Conservation (phyloP, 192 early-diverging fungal species). For the Chytriomyces hyalinus region DNA sequence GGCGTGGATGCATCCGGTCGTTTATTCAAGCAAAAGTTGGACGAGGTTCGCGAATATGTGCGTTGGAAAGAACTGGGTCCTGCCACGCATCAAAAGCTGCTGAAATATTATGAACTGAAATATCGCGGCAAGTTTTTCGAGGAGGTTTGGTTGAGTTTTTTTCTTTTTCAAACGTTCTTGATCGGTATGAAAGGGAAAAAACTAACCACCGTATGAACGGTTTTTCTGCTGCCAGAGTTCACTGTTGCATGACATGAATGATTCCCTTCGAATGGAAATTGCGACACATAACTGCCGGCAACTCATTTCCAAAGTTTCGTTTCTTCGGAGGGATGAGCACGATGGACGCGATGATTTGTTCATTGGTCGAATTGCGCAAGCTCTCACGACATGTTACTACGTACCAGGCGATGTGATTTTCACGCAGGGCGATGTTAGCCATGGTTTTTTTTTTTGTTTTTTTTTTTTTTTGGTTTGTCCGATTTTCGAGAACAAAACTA, state of each 20-base stretch:
- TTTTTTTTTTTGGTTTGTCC: conserved; percentile 43
- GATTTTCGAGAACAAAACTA: conserved; percentile 30
- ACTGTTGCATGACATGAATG: conserved; percentile 50
- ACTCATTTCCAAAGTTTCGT: conserved; percentile 54
- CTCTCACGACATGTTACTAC: conserved; percentile 45
- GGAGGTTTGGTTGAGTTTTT: conserved; percentile 12
- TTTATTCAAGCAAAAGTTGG: conserved; percentile 36
- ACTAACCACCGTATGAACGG: background rate
- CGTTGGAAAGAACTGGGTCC: conserved; percentile 26
- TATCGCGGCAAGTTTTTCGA: conserved; percentile 41
- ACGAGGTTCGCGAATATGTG: conserved; percentile 42
- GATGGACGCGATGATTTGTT: conserved; percentile 56
- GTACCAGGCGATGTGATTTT: conserved; percentile 52
- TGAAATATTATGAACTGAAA: conserved; percentile 39
- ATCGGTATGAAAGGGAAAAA: background rate
- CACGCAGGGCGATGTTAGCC: conserved; percentile 46
- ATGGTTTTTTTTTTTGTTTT: background rate
- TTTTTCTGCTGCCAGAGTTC: conserved; percentile 2
- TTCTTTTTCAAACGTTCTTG: background rate
- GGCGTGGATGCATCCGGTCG: conserved; percentile 54
- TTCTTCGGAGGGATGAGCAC: conserved; percentile 42
- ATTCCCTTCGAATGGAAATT: conserved; percentile 54
- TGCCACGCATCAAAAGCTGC: conserved; percentile 27
- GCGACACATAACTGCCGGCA: conserved; percentile 53
- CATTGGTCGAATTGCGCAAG: conserved; percentile 46